Base-by-base conservation (phyloP, 2,329 filamentous ascomycete species). In the Stagonosporopsis rhizophila region DNA sequence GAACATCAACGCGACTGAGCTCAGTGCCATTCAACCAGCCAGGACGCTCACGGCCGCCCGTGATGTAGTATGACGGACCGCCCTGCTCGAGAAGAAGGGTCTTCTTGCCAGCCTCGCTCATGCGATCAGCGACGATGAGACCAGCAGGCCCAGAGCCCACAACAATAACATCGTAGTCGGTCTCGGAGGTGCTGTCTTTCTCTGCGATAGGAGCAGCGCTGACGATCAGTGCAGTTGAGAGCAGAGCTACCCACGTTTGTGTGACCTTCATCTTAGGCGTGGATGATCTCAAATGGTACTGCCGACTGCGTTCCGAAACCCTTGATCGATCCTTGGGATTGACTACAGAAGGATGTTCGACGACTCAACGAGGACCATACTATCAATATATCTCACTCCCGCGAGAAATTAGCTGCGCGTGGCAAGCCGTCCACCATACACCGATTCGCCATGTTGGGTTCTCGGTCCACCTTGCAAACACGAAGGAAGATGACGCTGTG, bases 31-130 rank as follows among this genome's bases (percentile, higher is more conserved):
- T 64, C 17, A 85, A 71, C 82, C 82, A 84, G 12, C 61, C 68
- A 1, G 82, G 82, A 62, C 72, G 75, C 56, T 77, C 80, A n/a
- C 63, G 77, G 15, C 80, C 80, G 22, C 81, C 81, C 1, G 78
- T 81, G 28, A 82, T 66, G 34, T 78, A 79, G 54, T 83, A 82
- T 7, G 81, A 84, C 32, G 77, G 70, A 2, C 81, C 82, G 14
- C 82, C 82, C 53, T 81, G 74, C 64, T 85, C 82, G 4, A 85
- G 74, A 0, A 85, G 73, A 23, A 85, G 75, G 0, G 82, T 84
- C 61, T 79, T 80, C 59, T 82, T 79, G 27, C 82, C 81, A 11
- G 79, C 79, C 59, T 82, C 81, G 48, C 81, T 82, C 69, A 85
- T 72, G 45, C 80, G 72, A 48, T 82, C 80, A 27, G 82, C 81